Evolutionary conservation across 345 rosid genomes (phyloP), one percentile per base, ranked within the genome.

Genomic region (Eucalyptus guilfoylei): DNA sequence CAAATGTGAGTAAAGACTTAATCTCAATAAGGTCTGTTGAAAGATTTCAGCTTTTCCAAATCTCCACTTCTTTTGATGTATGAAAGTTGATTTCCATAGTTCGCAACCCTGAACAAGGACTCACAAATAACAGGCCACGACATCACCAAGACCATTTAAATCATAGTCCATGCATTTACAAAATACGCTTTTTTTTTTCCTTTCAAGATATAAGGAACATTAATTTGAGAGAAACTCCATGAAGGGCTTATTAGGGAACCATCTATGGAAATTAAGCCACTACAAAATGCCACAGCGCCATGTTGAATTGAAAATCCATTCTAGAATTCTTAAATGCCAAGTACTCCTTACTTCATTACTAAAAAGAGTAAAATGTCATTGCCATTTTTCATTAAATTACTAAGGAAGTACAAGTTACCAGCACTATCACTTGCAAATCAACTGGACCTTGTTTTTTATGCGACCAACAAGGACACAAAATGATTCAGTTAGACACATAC

Each of bases 401-500:
- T 76, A 21, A 76, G 76, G 76, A 64, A 64, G 47, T 37, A 76
- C 47, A 37, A 37, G 45, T 69, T 76, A 37, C 28, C 83, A 76
- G 42, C 83, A 76, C 15, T 11, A 37, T 76, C 13, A 17, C 48
- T 87, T 54, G 88, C 76, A 55, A 87, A 87, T 87, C 32, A 55
- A 37, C 69, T 14, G 67, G 55, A 50, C 47, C 69, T 86, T 86
- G 69, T 60, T 37, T 49, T n/a, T 50, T 8, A 49, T 85, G 81
- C 4, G 8, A 72, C 44, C 81, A 19, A 72, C 47, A 76, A 76
- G 83, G 83, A 87, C 49, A 87, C 67, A 48, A 87, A n/a, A 88
- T 80, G 37, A 26, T 89, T 88, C 9, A 16, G 72, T 80, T 45
- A 60, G 88, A 86, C 44, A 72, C 91, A 87, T 97, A 97, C 99